These are phyloP conservation scores for Fremontodendron californicum DNA, from an alignment of 345 rosid species.

Conservation along the genomic window DNA sequence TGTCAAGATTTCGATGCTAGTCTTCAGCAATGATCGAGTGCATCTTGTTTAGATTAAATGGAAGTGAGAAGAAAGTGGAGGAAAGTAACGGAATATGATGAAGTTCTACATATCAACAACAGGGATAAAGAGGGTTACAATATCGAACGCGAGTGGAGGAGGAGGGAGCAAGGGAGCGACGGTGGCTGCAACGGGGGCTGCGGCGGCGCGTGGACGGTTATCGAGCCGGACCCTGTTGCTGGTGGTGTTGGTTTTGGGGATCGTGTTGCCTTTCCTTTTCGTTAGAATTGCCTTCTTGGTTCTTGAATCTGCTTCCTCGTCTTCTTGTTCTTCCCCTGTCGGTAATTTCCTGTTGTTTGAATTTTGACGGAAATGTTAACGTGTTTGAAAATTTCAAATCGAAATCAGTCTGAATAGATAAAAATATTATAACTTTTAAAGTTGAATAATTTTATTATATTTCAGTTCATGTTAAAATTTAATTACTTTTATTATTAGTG, in stretches of 20 bases:
- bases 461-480: background rate
- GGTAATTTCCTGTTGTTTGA: conserved; percentile 29
- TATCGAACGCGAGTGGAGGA: conserved; percentile 40
- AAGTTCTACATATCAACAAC: conserved; percentile 67
- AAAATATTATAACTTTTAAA: too few species aligned
- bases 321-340: conserved; percentile 51
- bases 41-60: conserved; percentile 31
- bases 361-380: too few species aligned
- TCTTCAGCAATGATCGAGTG: background rate
- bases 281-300: conserved; percentile 64
- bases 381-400: too few species aligned
- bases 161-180: conserved; percentile 8
- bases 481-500: too few species aligned
- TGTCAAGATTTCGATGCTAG: background rate
- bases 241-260: conserved; percentile 48
- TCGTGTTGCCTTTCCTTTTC: conserved; percentile 57
- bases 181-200: conserved; percentile 9
- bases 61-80: conserved; percentile 25
- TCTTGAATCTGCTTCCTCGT: conserved; percentile 65
- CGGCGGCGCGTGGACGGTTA: conserved; percentile 42
- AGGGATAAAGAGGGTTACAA: conserved; percentile 62
- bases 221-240: conserved; percentile 45
- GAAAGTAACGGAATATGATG: conserved; percentile 31
- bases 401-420: too few species aligned
- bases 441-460: too few species aligned